Base-by-base conservation (phyloP, 108 stramenopile genomes). In the Schizochytrium sp. region DNA sequence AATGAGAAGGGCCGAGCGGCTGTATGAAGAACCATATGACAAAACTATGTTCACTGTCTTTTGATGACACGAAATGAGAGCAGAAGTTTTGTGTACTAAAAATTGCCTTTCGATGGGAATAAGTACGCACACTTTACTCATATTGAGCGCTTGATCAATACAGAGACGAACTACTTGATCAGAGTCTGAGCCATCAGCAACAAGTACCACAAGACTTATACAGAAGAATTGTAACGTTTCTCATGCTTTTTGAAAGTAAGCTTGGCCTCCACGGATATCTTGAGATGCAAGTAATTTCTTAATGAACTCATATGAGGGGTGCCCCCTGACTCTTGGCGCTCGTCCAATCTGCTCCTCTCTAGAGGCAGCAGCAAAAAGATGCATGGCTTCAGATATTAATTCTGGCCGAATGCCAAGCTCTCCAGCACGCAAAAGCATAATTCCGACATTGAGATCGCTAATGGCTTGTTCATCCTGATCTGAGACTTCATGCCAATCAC, bases 361-460 rank as follows among this genome's bases (percentile, higher is more conserved):
- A 7, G 44, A 44, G 5, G 64, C 64, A 2, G 42, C 44, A 38
- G 64, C 64, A 15, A 69, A 69, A 38, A 69, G 64, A 69, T 69
- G 64, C 64, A 69, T 69, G 64, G 64, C 64, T 15, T 69, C 12
- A 44, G 64, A 69, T 10, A 69, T 38, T 2, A 69, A 44, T 44
- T 5, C 12, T 15, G 64, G 64, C 10, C 44, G 7, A 7, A 44
- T 12, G 28, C 40, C 19, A 15, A 69, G 64, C 2, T 69, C 64
- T 7, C 64, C 64, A 8, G 64, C 64, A 38, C 64, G 12, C 7
- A 69, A 44, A 44, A 69, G 64, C 64, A 69, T 69, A 44, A 69
- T 38, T 38, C 64, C 64, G 0, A 38, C 44, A 3, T 69, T 69
- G 42, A 69, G 40, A 44, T 69, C 64, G 64, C 64, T 69, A 38